Evolutionary conservation across 345 rosid genomes (phyloP), one percentile per base, ranked within the genome.

Genomic region (Capsella bursapastoris): DNA sequence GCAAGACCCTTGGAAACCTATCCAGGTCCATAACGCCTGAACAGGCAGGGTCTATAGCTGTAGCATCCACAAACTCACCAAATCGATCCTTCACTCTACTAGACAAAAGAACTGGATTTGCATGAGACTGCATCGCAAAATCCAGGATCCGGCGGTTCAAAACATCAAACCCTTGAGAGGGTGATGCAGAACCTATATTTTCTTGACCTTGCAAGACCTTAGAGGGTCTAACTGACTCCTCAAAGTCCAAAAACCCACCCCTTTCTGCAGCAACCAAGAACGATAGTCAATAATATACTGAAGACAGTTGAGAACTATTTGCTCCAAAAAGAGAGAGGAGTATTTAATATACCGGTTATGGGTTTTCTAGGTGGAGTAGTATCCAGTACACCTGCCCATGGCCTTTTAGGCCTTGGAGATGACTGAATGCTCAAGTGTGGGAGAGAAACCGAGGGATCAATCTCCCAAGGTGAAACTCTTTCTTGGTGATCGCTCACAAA

Each of bases 131-230:
- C 89, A 83, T 80, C 62, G 80, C 88, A 69, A 88, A 88, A 82
- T 87, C 91, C 65, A 80, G 83, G 43, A 66, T 73, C 69, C 80
- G 77, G 64, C 76, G 82, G 86, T 83, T 88, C 68, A 70, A 76
- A 61, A 82, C 82, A 83, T 85, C 95, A 78, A 78, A 50, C 22
- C 94, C 85, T n/a, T 80, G 84, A 45, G 86, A 41, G 75, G 96
- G 81, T 72, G 94, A 88, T 48, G 82, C 81, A 34, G 86, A 93
- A 88, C 88, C 87, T 76, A 78, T 61, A 84, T 89, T 93, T 93
- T 93, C 98, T 93, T 93, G 98, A 93, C 98, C 98, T 91, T 91
- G 98, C 97, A 93, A 93, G 97, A 93, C 97, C 98, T 93, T 89
- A 82, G 97, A 93, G 92, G 94, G 87, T 85, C 91, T 81, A 51